phyloP scores from a whole-genome alignment of 2,329 filamentous ascomycete species.

The Talaromyces sp. region DNA sequence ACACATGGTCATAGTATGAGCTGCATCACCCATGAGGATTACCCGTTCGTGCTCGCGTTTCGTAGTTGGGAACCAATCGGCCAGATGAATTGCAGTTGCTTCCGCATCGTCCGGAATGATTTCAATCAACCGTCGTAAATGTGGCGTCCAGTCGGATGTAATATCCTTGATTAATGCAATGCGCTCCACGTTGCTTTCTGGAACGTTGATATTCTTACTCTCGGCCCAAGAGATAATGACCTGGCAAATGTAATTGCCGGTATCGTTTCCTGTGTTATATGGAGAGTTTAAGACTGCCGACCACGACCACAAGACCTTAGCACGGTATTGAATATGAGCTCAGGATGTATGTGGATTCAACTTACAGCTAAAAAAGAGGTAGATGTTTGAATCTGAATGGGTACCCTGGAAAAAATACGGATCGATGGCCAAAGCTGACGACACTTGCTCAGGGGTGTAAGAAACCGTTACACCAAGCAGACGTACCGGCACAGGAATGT shows the following conservation, averaged over 20 bases:
- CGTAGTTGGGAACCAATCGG: conserved; percentile 49
- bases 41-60: conserved; percentile 38
- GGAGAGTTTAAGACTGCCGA: conserved; percentile 50
- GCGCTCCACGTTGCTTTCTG: conserved; percentile 39
- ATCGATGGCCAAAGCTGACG: conserved; percentile 48
- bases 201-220: conserved; percentile 38
- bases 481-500: conserved; percentile 47
- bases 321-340: background rate
- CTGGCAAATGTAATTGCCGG: conserved; percentile 46
- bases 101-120: conserved; percentile 43
- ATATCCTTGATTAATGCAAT: conserved; percentile 45
- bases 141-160: conserved; percentile 49
- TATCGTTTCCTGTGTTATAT: conserved; percentile 36
- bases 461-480: conserved; percentile 49
- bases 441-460: conserved; percentile 42
- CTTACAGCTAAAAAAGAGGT: conserved; percentile 53
- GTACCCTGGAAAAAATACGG: conserved; percentile 56
- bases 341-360: background rate
- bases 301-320: conserved; percentile 2
- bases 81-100: conserved; percentile 46
- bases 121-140: conserved; percentile 46
- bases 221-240: conserved; percentile 54
- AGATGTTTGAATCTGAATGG: conserved; percentile 51
- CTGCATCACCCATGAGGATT: conserved; percentile 53
- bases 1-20: conserved; percentile 62